These are phyloP conservation scores for Ogataea glucozyma DNA, from an alignment of 805 yeast genomes.

Conservation along the genomic window DNA sequence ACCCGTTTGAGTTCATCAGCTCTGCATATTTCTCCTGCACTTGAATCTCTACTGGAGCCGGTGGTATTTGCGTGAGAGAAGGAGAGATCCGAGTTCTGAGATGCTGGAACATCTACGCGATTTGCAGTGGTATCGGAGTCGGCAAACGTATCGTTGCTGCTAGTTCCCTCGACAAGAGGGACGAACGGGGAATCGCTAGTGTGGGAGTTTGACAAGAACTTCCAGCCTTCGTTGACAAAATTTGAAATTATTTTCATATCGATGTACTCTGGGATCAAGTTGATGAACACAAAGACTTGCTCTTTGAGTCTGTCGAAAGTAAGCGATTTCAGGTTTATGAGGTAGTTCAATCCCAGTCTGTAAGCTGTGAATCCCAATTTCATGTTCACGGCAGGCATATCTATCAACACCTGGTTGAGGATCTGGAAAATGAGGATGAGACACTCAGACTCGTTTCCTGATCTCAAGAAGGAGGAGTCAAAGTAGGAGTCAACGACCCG, in stretches of 20 bases:
- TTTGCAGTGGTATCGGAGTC: slow-evolving; percentile 1
- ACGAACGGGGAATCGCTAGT: background rate
- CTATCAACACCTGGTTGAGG: slow-evolving; percentile 45
- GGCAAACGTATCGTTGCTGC: slow-evolving; percentile 2
- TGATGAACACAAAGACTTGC: slow-evolving; percentile 47
- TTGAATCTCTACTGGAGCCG: background rate
- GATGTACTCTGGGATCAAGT: slow-evolving; percentile 45
- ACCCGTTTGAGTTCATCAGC: slow-evolving; percentile 15
- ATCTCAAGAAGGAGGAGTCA: slow-evolving; percentile 15
- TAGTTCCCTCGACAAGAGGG: background rate
- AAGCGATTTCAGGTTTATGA: slow-evolving; percentile 40
- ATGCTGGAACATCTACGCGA: slow-evolving; percentile 6
- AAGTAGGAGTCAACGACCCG: slow-evolving; percentile 18
- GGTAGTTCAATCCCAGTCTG: slow-evolving; percentile 39
- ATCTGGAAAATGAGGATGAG: slow-evolving; percentile 40
- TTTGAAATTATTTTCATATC: slow-evolving; percentile 30
- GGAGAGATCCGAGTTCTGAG: slow-evolving; percentile 2
- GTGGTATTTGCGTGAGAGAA: background rate
- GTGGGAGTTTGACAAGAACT: background rate
- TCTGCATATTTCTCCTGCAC: background rate
- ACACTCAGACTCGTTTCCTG: slow-evolving; percentile 28
- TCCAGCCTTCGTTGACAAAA: slow-evolving; percentile 2
- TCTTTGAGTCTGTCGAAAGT: slow-evolving; percentile 43
- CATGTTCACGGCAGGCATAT: slow-evolving; percentile 44
- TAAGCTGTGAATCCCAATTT: slow-evolving; percentile 40